Evolutionary conservation across 1,284 basidiomycete species (phyloP).

Genomic region (Boletellus sp.): DNA sequence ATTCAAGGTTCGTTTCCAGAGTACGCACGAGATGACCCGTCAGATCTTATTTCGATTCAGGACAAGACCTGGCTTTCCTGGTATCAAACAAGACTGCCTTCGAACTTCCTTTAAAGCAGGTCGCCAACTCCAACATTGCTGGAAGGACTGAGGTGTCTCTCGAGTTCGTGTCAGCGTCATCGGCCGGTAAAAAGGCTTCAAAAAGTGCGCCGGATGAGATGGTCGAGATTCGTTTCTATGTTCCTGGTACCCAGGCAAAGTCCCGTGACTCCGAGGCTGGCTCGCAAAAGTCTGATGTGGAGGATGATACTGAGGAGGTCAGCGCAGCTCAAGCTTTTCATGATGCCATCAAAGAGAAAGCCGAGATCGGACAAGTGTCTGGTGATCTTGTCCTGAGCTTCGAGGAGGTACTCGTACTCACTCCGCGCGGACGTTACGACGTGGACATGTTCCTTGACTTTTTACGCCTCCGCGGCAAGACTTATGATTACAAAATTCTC

Average conservation of each 20-base stretch:
- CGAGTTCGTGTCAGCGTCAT: slow-evolving; percentile 71
- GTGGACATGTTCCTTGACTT: slow-evolving; percentile 98
- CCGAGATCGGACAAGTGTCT: slow-evolving; percentile 89
- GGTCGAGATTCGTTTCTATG: slow-evolving; percentile 94
- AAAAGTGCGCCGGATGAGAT: slow-evolving; percentile 76
- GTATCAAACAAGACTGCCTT: slow-evolving; percentile 91
- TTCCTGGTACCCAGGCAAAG: slow-evolving; percentile 80
- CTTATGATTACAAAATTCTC: slow-evolving; percentile 98
- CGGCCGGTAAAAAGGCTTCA: slow-evolving; percentile 46
- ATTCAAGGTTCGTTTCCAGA: slow-evolving; percentile 70
- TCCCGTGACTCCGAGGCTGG: slow-evolving; percentile 74
- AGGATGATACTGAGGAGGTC: slow-evolving; percentile 70
- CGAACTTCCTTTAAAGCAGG: slow-evolving; percentile 83
- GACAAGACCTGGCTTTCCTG: slow-evolving; percentile 86
- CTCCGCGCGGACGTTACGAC: slow-evolving; percentile 95
- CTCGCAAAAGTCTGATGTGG: slow-evolving; percentile 67
- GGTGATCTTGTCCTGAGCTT: slow-evolving; percentile 95
- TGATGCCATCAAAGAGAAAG: slow-evolving; percentile 93
- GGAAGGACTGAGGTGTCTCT: slow-evolving; percentile 96
- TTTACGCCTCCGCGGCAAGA: slow-evolving; percentile 92
- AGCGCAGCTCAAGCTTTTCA: slow-evolving; percentile 96
- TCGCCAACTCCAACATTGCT: slow-evolving; percentile 97
- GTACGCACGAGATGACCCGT: background rate
- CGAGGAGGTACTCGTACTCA: slow-evolving; percentile 94
- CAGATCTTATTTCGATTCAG: slow-evolving; percentile 39